Evolutionary conservation across 2,329 filamentous ascomycete genomes (phyloP), one percentile per base, ranked within the genome.

Genomic region (Fusarium aywerte): DNA sequence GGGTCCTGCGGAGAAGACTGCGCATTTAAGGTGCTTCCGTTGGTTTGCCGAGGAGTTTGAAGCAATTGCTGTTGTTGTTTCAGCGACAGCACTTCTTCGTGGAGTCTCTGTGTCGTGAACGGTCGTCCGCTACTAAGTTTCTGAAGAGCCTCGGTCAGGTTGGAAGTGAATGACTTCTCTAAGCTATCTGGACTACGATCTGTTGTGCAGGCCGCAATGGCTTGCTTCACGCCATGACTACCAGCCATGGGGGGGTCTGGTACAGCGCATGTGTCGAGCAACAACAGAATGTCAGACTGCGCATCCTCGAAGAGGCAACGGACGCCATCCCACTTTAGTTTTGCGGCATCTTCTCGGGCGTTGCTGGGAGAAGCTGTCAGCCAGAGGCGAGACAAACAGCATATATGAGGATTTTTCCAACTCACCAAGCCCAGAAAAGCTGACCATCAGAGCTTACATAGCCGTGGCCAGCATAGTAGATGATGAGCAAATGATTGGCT

Each of bases 391-490:
- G 53, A 58, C 53, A 54, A 36, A 58, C 33, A 57, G 45, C 50
- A 68, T 48, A 65, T 57, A n/a, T 49, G 55, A 45, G 59, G 45
- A 65, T 69, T 65, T 58, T 42, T 52, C 56, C 51, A 56, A 82
- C 87, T 80, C 81, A 90, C 88, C 86, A 86, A 58, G 88, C 86
- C 88, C 88, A 90, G 75, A 88, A 89, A 25, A 89, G 79, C 75
- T 89, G 86, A 70, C 84, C 84, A 73, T 90, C 86, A 12, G 80
- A 69, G n/a, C 84, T 83, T 36, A 85, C 78, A 69, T 84, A 89
- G 66, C 87, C 86, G 72, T 88, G 80, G 29, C 88, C 88, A 65
- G 85, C 85, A 73, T 90, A 90, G 74, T 89, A 89, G 64, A 90
- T 82, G 62, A 90, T 87, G 64, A 89, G 77, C 21, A 90, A 81